Conservation (phyloP, 768 basidiomycete species). For the Termitomyces titanicus region DNA sequence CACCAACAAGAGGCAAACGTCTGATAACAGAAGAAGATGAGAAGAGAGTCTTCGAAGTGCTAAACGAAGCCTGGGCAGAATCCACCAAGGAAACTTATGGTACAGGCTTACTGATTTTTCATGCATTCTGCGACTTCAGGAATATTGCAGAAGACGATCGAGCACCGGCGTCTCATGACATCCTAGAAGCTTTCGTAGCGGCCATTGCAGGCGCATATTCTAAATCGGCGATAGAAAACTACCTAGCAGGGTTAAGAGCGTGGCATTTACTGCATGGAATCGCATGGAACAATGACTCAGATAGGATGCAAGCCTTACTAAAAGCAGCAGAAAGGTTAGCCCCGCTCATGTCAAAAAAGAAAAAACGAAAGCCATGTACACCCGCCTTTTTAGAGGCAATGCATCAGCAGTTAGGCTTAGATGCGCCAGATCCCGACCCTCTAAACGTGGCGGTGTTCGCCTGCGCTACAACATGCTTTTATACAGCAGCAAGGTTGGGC, state of each 20-base stretch:
- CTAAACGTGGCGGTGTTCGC: too few species aligned
- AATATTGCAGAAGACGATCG: conserved; percentile 27
- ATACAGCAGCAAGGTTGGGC: too few species aligned
- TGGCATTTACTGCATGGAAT: conserved; percentile 45
- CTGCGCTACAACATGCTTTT: too few species aligned
- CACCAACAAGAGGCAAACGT: conserved; percentile 26
- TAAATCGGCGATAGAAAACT: conserved; percentile 30
- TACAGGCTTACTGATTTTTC: conserved; percentile 31
- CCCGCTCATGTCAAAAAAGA: conserved; percentile 11
- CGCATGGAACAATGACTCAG: conserved; percentile 22
- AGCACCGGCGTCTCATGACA: conserved; percentile 19
- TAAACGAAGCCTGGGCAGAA: conserved; percentile 23
- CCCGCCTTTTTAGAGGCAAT: too few species aligned
- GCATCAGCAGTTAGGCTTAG: too few species aligned
- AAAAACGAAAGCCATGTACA: not conserved
- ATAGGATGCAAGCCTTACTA: conserved; percentile 23
- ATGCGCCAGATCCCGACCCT: too few species aligned
- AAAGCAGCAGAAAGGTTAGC: conserved; percentile 25
- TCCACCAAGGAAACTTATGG: conserved; percentile 33
- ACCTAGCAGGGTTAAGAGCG: conserved; percentile 32
- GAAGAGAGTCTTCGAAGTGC: conserved; percentile 19
- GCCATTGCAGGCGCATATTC: conserved; percentile 29
- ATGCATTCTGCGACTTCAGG: conserved; percentile 34
- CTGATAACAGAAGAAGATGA: conserved; percentile 15
- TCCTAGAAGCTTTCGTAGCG: conserved; percentile 29